Conservation (phyloP, 768 basidiomycete species). For the Trametes elegans region DNA sequence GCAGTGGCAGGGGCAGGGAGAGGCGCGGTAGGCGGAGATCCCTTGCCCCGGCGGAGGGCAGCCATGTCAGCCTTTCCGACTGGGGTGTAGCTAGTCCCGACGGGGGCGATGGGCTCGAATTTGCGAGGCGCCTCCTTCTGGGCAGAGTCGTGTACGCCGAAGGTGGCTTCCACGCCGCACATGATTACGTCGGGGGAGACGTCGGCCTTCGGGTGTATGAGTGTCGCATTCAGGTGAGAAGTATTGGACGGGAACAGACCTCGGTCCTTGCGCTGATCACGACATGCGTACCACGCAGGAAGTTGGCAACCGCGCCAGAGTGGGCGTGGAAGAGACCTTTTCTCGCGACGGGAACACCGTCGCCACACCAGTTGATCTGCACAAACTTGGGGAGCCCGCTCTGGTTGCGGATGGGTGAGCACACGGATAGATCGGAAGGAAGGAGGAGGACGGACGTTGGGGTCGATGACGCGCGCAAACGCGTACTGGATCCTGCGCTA, state of each 20-base stretch:
- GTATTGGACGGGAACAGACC: conserved; percentile 50
- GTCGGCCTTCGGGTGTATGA: conserved; percentile 60
- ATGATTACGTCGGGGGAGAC: conserved; percentile 79
- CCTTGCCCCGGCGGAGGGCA: conserved; percentile 39
- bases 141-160: conserved; percentile 85
- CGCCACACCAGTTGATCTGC: conserved; percentile 96
- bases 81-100: conserved; percentile 74
- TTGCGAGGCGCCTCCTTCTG: conserved; percentile 76
- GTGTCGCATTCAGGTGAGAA: no score
- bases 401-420: conserved; percentile 35
- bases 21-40: conserved; percentile 7
- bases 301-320: conserved; percentile 73
- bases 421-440: background rate
- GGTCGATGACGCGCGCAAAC: conserved; percentile 81
- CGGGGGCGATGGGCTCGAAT: conserved; percentile 78
- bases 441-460: conserved; percentile 54
- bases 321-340: conserved; percentile 94
- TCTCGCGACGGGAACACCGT: conserved; percentile 88
- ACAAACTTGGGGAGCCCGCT: conserved; percentile 87
- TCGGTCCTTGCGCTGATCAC: conserved; percentile 86
- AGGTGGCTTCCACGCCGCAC: conserved; percentile 83
- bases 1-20: conserved; percentile 19
- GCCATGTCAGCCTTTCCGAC: conserved; percentile 72
- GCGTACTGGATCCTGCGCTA: conserved; percentile 85
- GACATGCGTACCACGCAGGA: conserved; percentile 82